Percentiles rank a stretch among this genome's conserved stretches.
phyloP scores from a whole-genome alignment of 257 asterid genomes.

The Thymus mandschuricus region DNA sequence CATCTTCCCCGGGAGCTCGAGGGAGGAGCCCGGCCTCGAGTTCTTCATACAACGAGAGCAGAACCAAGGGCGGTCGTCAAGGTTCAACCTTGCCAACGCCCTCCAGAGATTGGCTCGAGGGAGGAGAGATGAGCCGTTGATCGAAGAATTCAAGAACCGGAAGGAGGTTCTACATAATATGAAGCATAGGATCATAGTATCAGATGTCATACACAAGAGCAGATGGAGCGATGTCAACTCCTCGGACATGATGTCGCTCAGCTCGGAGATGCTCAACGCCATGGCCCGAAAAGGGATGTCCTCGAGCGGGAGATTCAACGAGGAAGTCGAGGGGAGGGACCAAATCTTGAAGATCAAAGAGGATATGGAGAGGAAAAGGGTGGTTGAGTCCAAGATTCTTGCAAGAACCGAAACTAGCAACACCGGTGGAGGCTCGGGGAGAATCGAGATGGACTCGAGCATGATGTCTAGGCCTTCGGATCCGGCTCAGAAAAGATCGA shows the following conservation, averaged over 20 bases:
- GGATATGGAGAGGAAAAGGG: conserved; percentile 41
- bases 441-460: conserved; percentile 26
- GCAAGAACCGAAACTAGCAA: neutral
- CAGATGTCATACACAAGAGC: conserved; percentile 56
- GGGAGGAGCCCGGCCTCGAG: conserved; percentile 36
- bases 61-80: conserved; percentile 30
- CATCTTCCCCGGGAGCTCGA: conserved; percentile 12
- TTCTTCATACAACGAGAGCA: conserved; percentile 45
- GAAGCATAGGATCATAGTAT: conserved; percentile 55
- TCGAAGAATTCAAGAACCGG: conserved; percentile 24
- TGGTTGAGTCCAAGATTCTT: conserved; percentile 39
- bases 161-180: conserved; percentile 37
- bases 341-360: conserved; percentile 45
- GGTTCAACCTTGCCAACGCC: conserved; percentile 35
- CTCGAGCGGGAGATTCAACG: conserved; percentile 30
- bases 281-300: conserved; percentile 36
- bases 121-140: conserved; percentile 40
- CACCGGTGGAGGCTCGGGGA: conserved; percentile 8
- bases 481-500: conserved; percentile 46
- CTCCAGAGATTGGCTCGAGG: conserved; percentile 33
- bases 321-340: conserved; percentile 21
- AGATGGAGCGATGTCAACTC: conserved; percentile 76
- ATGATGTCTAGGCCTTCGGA: conserved; percentile 28
- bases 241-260: conserved; percentile 61
- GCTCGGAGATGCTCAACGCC: conserved; percentile 52